These are phyloP conservation scores for Entoloma clypeatum DNA, from an alignment of 1,284 basidiomycete genomes.

Conservation along the genomic window DNA sequence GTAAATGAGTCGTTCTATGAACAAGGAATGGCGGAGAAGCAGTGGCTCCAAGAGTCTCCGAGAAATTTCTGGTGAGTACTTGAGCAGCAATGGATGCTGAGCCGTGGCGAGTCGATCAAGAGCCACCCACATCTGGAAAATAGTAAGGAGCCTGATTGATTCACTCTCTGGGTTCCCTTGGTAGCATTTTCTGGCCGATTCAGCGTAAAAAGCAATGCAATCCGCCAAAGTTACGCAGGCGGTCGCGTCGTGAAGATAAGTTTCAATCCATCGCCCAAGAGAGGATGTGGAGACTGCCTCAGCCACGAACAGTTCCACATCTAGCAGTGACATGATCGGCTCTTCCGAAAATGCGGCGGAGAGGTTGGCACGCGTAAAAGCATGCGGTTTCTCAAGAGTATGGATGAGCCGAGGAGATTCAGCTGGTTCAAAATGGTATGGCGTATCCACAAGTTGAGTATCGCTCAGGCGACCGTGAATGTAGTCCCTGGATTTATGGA, in stretches of 20 bases:
- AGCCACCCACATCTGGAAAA: constrained; percentile 41
- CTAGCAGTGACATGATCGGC: constrained; percentile 25
- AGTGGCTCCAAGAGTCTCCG: constrained; percentile 33
- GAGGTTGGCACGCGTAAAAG: neutral
- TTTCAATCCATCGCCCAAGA: constrained; percentile 31
- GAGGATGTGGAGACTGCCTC: constrained; percentile 22
- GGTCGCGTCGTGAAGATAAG: constrained; percentile 11
- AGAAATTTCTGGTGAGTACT: constrained; percentile 45
- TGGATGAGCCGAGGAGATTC: constrained; percentile 12
- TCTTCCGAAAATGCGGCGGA: constrained; percentile 13
- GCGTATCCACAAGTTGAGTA: neutral
- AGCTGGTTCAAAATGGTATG: constrained; percentile 2
- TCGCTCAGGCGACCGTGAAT: constrained; percentile 1
- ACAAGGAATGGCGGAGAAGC: constrained; percentile 30
- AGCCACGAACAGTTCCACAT: too few species aligned
- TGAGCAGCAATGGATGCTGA: constrained; percentile 32
- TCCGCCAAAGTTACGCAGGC: constrained; percentile 21
- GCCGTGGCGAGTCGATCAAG: constrained; percentile 37
- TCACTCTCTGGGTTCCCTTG: constrained; percentile 35
- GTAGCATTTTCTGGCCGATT: constrained; percentile 27
- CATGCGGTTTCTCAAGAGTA: constrained; percentile 8
- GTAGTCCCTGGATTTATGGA: constrained; percentile 25
- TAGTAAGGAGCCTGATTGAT: constrained; percentile 41
- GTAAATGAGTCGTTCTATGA: constrained; percentile 25
- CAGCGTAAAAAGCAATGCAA: constrained; percentile 27